Evolutionary conservation across 345 rosid genomes (phyloP).

Genomic region (Euclidium syriacum): DNA sequence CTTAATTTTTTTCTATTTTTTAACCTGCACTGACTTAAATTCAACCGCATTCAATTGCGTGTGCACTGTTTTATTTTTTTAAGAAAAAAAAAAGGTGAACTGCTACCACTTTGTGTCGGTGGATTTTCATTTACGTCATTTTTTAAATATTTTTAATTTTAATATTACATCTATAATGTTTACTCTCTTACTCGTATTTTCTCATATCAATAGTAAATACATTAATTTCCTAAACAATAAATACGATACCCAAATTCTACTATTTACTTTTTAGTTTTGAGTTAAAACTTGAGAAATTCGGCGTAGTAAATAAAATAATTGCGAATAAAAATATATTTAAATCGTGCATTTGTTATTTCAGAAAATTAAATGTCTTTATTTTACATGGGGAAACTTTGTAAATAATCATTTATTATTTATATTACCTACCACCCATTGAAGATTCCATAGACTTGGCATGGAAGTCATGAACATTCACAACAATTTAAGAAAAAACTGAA

Average conservation of each 20-base stretch:
- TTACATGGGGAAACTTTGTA: neutral
- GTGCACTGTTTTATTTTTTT: neutral
- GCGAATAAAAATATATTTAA: no score
- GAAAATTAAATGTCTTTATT: neutral
- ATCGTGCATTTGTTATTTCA: neutral
- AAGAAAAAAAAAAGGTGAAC: neutral
- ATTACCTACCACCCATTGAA: constrained; percentile 7
- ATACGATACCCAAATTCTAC: no score
- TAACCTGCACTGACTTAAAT: constrained; percentile 21
- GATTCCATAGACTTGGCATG: constrained; percentile 22
- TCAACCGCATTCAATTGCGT: constrained; percentile 11
- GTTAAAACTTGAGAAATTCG: no score
- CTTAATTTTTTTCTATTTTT: neutral
- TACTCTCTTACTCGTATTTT: neutral
- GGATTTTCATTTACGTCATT: constrained; percentile 4
- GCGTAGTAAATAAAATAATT: no score
- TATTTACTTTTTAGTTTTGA: no score
- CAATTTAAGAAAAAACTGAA: constrained; percentile 2
- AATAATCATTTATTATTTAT: neutral
- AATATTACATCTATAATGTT: neutral
- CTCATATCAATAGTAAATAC: no score
- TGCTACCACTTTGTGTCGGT: constrained; percentile 34
- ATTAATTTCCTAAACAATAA: no score
- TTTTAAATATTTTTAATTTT: neutral
- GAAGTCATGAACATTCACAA: constrained; percentile 21